Evolutionary conservation across 345 rosid genomes (phyloP).

Genomic region (Brassica incana): DNA sequence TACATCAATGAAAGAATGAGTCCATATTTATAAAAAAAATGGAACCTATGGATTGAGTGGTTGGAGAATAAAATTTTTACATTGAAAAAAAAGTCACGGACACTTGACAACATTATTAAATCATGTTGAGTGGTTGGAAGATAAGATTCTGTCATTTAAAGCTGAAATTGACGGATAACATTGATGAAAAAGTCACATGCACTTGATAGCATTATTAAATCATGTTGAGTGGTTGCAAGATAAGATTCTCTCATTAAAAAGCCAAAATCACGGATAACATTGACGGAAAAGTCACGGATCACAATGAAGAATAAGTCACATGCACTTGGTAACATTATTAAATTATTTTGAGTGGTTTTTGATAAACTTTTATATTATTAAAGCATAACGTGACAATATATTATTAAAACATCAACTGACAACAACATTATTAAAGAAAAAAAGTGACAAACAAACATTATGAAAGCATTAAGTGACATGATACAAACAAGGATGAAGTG

Average conservation of each 20-base stretch:
- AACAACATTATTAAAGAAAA: no score
- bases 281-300: background rate
- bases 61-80: background rate
- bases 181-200: background rate
- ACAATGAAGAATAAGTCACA: background rate
- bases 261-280: background rate
- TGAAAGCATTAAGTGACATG: background rate
- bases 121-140: background rate
- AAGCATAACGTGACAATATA: background rate
- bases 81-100: no score
- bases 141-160: background rate
- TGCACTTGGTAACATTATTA: background rate
- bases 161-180: background rate
- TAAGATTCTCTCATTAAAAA: background rate
- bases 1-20: background rate
- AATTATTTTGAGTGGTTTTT: background rate
- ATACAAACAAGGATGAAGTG: no score
- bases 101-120: no score
- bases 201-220: background rate
- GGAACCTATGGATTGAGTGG: background rate
- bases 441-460: background rate
- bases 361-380: background rate
- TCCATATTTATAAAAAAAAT: background rate
- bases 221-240: background rate
- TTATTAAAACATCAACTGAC: background rate